These are phyloP conservation scores for Aleurites moluccanus DNA, from an alignment of 441 rosid species.

Conservation along the genomic window DNA sequence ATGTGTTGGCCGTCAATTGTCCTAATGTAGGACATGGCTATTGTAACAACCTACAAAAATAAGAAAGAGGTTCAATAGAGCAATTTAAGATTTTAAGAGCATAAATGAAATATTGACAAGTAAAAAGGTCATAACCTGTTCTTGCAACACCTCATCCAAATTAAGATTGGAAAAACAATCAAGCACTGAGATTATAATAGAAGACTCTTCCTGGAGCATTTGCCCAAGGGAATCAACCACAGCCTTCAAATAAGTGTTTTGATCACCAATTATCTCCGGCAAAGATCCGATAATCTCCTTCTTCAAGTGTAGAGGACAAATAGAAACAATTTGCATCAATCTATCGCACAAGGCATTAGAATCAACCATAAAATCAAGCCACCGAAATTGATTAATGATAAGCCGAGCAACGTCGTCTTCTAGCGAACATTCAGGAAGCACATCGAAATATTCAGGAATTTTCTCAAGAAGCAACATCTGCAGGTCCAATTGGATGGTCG, in stretches of 20 bases:
- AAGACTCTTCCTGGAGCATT: conserved; percentile 78
- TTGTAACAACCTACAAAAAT: conserved; percentile 53
- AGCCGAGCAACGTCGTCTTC: conserved; percentile 75
- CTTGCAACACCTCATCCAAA: conserved; percentile 68
- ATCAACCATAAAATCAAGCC: conserved; percentile 75
- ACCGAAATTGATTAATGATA: conserved; percentile 69
- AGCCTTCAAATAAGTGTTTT: conserved; percentile 33
- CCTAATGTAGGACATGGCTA: conserved; percentile 72
- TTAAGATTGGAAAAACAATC: conserved; percentile 77
- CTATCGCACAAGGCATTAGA: conserved; percentile 55
- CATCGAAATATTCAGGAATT: conserved; percentile 69
- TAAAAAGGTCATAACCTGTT: conserved; percentile 50
- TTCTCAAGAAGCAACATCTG: conserved; percentile 72
- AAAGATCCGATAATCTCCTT: conserved; percentile 85
- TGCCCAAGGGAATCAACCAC: conserved; percentile 69
- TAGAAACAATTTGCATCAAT: conserved; percentile 68
- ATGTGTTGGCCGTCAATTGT: conserved; percentile 70
- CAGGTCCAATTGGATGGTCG: conserved; percentile 64
- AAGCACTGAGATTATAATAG: conserved; percentile 64
- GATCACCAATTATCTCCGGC: conserved; percentile 86
- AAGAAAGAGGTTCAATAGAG: not conserved
- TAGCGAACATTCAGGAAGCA: conserved; percentile 29
- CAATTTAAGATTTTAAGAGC: not conserved
- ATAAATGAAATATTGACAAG: not conserved
- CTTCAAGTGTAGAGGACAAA: conserved; percentile 66